A percentile compares a stretch with the other conserved stretches of the same genome.
Conservation (phyloP, 2,329 filamentous ascomycete species). For the Dactylellina leptospora region DNA sequence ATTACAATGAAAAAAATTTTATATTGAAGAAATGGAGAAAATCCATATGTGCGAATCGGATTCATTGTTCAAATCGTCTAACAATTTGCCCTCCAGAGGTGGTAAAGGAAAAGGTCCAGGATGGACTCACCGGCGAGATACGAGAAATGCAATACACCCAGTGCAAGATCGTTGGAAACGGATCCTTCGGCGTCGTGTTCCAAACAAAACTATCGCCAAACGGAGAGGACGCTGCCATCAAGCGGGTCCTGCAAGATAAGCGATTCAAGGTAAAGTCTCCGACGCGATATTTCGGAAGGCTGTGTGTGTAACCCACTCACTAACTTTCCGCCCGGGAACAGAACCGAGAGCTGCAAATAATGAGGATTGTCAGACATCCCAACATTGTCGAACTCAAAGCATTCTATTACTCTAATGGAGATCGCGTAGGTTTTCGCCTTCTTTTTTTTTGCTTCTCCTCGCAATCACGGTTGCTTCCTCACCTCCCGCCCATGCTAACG, state of each 20-base stretch:
- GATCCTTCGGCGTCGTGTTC: conserved; percentile 97
- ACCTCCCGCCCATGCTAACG: neutral
- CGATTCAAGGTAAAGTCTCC: conserved; percentile 83
- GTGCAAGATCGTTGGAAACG: conserved; percentile 99
- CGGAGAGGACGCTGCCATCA: conserved; percentile 98
- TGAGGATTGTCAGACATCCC: conserved; percentile 98
- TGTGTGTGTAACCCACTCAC: neutral
- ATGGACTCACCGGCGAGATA: conserved; percentile 95
- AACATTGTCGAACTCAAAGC: conserved; percentile 99
- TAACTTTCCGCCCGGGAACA: conserved; percentile 62
- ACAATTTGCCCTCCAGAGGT: conserved; percentile 71
- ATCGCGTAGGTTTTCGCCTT: conserved; percentile 74
- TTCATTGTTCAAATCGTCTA: conserved; percentile 57
- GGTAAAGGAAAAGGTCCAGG: conserved; percentile 97
- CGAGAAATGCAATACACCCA: conserved; percentile 98
- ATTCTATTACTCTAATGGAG: conserved; percentile 99
- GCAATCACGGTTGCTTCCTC: neutral
- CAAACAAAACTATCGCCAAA: conserved; percentile 98
- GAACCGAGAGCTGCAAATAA: conserved; percentile 99
- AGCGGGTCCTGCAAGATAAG: conserved; percentile 98
- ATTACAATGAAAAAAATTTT: conserved; percentile 34
- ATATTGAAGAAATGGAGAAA: no score
- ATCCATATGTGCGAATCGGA: no score
- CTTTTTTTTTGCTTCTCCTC: neutral
- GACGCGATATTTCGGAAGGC: neutral